Evolutionary conservation across 371 early-diverging fungal genomes (phyloP), one percentile per base, ranked within the genome.

Genomic region (Mortierella sp.): DNA sequence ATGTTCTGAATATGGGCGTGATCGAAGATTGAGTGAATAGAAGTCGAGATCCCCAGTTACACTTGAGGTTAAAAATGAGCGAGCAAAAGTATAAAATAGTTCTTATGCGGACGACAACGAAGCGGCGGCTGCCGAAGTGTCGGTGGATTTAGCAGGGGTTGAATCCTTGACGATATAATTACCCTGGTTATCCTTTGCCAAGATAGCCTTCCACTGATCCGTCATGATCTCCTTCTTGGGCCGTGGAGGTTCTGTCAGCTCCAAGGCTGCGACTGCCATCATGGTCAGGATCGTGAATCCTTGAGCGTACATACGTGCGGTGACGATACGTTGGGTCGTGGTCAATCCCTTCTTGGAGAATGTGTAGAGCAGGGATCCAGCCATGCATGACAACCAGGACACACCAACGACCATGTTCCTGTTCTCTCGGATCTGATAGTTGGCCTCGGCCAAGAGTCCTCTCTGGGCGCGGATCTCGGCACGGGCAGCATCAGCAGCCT

Each of bases 321-420:
- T 91, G 26, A 92, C 93, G 6, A 90, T 66, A 64, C 91, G 90
- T 71, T 92, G 92, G 47, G 90, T 87, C 6, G 86, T 85, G 3
- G 89, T 84, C 54, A 92, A 78, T 14, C 87, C 88, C 75, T 83
- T 86, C 69, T 91, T 83, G 31, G 87, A 84, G 64, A 90, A 91
- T 57, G 89, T 83, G 64, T 87, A 84, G 26, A 83, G 84, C 17
- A 90, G 60, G 2, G 93, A 87, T 49, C 87, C 90, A 11, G 78
- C 87, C 83, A 92, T 90, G 39, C 89, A 89, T 17, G 81, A 79
- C 60, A 85, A 79, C 93, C 93, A 92, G 30, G 92, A 86, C 48
- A 83, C 70, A 52, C 92, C 92, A n/a, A 86, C 64, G 12, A 86
- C 80, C 43, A 70, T 53, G 68, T 84, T 86, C 51, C 83, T 72